These are phyloP conservation scores for Decorospora gaudefroyi DNA, from an alignment of 2,329 filamentous ascomycete species.

Conservation along the genomic window DNA sequence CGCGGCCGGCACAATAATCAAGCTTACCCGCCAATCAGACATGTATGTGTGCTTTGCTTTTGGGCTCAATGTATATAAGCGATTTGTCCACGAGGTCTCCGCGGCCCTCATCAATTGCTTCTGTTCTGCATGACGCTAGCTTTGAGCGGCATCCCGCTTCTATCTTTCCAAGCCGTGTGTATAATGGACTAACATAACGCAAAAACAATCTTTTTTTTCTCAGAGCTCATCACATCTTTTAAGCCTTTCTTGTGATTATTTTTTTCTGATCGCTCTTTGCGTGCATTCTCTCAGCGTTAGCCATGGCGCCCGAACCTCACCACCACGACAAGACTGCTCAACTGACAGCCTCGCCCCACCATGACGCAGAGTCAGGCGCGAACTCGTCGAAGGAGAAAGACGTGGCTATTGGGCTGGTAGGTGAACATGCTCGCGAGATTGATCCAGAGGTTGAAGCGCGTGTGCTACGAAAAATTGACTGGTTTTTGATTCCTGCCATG, in stretches of 20 bases:
- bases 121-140: slow-evolving; percentile 21
- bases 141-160: slow-evolving; percentile 20
- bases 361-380: slow-evolving; percentile 23
- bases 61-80: not conserved
- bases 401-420: slow-evolving; percentile 63
- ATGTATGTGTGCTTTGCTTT: not conserved
- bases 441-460: slow-evolving; percentile 61
- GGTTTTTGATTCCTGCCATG: slow-evolving; percentile 71
- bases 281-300: too few species aligned
- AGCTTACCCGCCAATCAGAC: slow-evolving; percentile 6
- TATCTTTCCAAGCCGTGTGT: slow-evolving; percentile 17
- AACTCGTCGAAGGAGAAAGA: slow-evolving; percentile 54
- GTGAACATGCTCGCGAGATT: slow-evolving; percentile 59
- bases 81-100: not conserved
- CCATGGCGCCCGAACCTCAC: slow-evolving; percentile 3
- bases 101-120: not conserved
- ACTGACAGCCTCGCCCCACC: slow-evolving; percentile 12
- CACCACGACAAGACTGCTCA: slow-evolving; percentile 21
- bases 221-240: not conserved
- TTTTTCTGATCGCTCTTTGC: too few species aligned
- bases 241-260: not conserved
- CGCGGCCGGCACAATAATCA: too few species aligned
- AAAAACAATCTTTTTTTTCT: not conserved
- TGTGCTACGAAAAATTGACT: slow-evolving; percentile 69
- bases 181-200: slow-evolving; percentile 14